These are phyloP conservation scores for California macrophylla DNA, from an alignment of 441 rosid species.

Conservation along the genomic window DNA sequence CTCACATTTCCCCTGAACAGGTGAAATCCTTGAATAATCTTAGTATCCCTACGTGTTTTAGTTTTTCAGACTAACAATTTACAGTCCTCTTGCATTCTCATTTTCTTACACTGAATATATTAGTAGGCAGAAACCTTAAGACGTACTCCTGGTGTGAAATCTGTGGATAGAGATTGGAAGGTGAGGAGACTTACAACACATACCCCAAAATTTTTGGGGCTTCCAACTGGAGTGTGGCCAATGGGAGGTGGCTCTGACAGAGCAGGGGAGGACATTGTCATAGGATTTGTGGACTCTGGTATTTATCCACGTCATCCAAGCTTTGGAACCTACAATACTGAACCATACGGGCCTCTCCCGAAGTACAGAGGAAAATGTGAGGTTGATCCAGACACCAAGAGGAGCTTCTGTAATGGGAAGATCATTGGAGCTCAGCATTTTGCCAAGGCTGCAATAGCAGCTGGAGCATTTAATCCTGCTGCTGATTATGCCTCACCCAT, in stretches of 20 bases:
- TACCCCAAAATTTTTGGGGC: conserved; percentile 87
- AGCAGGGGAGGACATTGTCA: conserved; percentile 92
- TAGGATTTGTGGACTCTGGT: conserved; percentile 94
- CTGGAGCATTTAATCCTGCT: conserved; percentile 78
- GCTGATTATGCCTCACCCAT: conserved; percentile 86
- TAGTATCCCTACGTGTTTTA: conserved; percentile 1
- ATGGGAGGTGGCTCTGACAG: conserved; percentile 85
- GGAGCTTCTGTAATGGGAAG: conserved; percentile 78
- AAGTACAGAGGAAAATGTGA: conserved; percentile 90
- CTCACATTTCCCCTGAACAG: conserved; percentile 73
- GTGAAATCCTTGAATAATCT: conserved; percentile 37
- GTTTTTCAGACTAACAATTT: neutral
- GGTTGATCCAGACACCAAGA: conserved; percentile 60
- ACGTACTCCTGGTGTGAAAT: conserved; percentile 64
- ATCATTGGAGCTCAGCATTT: conserved; percentile 97
- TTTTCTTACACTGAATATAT: conserved; percentile 39
- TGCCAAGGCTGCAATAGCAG: conserved; percentile 90
- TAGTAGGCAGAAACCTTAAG: conserved; percentile 85
- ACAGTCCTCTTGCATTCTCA: conserved; percentile 16
- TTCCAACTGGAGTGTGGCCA: conserved; percentile 98
- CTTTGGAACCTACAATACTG: conserved; percentile 49
- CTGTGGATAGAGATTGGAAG: conserved; percentile 87
- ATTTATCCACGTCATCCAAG: conserved; percentile 88
- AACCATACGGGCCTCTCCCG: conserved; percentile 73
- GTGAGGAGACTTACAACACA: conserved; percentile 81